Percentiles rank a stretch among this genome's conserved stretches.
phyloP scores from a whole-genome alignment of 1,284 basidiomycete species.

The Leccinum colubrinum region DNA sequence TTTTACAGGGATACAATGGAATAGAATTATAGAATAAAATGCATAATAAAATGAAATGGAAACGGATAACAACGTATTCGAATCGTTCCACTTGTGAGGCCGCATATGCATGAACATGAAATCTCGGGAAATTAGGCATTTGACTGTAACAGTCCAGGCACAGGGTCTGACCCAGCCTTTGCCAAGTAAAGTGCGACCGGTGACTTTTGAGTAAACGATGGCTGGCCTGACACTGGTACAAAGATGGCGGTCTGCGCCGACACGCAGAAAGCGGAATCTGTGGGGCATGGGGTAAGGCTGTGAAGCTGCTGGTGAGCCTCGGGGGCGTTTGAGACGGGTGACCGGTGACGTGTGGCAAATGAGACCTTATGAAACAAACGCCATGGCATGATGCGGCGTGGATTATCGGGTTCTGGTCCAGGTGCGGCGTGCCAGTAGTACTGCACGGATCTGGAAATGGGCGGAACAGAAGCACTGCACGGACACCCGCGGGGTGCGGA shows the following conservation, averaged over 20 bases:
- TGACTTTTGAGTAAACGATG: background rate
- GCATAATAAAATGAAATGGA: background rate
- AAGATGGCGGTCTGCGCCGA: constrained; percentile 24
- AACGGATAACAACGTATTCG: background rate
- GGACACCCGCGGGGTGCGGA: constrained; percentile 13
- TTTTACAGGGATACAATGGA: background rate
- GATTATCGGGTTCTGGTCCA: background rate
- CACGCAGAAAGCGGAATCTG: constrained; percentile 21
- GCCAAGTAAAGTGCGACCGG: constrained; percentile 5
- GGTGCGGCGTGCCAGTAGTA: constrained; percentile 7
- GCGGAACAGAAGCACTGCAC: constrained; percentile 13
- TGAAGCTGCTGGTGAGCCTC: background rate
- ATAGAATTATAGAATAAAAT: background rate
- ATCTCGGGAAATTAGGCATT: background rate
- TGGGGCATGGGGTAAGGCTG: constrained; percentile 31
- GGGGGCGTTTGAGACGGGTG: constrained; percentile 3
- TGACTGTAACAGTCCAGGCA: constrained; percentile 12
- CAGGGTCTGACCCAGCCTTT: constrained; percentile 6
- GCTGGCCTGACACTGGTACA: constrained; percentile 12
- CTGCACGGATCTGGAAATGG: constrained; percentile 23
- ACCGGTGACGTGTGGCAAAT: constrained; percentile 8
- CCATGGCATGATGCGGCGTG: constrained; percentile 3
- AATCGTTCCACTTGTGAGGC: background rate
- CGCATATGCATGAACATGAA: background rate
- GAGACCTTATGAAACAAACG: constrained; percentile 4